A percentile compares a stretch with the other conserved stretches of the same genome.
phyloP scores from a whole-genome alignment of 2,329 filamentous ascomycete species.

The Ustilaginoidea virens region DNA sequence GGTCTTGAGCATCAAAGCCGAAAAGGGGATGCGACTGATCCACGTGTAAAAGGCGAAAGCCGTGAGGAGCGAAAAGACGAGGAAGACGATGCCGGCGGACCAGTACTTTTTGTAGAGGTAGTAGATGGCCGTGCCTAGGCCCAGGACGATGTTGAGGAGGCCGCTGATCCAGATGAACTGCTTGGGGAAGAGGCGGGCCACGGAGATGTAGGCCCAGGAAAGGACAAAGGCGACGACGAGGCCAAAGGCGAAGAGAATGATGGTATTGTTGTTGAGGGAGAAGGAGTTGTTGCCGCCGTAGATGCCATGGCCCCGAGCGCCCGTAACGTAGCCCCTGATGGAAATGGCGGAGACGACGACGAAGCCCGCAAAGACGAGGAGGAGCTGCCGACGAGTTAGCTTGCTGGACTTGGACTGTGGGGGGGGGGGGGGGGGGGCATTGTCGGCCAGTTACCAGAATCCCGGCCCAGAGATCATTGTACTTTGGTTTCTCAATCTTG shows the following conservation, averaged over 20 bases:
- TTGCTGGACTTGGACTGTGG: too few species aligned
- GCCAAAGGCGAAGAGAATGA: slow-evolving; percentile 72
- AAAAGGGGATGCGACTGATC: slow-evolving; percentile 84
- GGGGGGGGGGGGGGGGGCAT: too few species aligned
- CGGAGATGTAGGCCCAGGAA: slow-evolving; percentile 61
- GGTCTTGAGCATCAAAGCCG: slow-evolving; percentile 75
- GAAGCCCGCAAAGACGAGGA: slow-evolving; percentile 58
- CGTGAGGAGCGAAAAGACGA: slow-evolving; percentile 41
- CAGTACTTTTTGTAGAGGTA: slow-evolving; percentile 67
- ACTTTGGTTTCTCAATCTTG: slow-evolving; percentile 70
- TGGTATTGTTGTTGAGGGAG: slow-evolving; percentile 63
- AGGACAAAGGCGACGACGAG: slow-evolving; percentile 59
- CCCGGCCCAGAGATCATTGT: slow-evolving; percentile 80
- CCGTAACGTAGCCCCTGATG: slow-evolving; percentile 55
- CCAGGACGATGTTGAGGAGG: slow-evolving; percentile 72
- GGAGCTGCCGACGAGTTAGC: slow-evolving; percentile 34
- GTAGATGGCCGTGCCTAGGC: slow-evolving; percentile 74
- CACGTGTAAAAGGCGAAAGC: slow-evolving; percentile 55
- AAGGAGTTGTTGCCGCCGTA: slow-evolving; percentile 53
- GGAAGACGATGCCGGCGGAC: slow-evolving; percentile 74
- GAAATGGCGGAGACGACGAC: slow-evolving; percentile 60
- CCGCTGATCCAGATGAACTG: slow-evolving; percentile 87
- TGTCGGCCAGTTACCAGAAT: slow-evolving; percentile 44
- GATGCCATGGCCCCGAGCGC: slow-evolving; percentile 55
- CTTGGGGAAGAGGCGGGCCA: slow-evolving; percentile 67